phyloP scores from a whole-genome alignment of 2,329 filamentous ascomycete species.

The Microcyclospora pomicola region DNA sequence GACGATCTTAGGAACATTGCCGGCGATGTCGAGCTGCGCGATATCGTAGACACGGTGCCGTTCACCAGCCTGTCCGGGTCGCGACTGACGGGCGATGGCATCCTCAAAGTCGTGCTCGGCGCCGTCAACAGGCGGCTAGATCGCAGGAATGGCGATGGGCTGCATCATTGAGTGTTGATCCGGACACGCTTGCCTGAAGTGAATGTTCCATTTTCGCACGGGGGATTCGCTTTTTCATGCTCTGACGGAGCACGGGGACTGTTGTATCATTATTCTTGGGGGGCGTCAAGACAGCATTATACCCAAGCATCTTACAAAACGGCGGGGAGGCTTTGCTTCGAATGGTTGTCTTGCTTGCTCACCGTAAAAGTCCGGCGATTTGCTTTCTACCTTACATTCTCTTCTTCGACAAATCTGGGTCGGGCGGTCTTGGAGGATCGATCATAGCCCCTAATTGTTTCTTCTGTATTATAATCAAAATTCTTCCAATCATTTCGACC shows the following conservation, averaged over 20 bases:
- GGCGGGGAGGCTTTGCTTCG: no score
- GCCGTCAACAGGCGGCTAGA: conserved; percentile 57
- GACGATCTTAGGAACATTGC: conserved; percentile 48
- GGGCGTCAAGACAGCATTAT: background rate
- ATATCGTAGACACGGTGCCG: conserved; percentile 85
- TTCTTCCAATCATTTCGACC: no score
- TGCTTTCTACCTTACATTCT: no score
- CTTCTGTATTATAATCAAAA: no score
- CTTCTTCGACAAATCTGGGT: no score
- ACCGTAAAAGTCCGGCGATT: no score
- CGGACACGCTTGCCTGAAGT: no score
- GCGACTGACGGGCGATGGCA: conserved; percentile 51
- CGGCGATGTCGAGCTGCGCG: conserved; percentile 47
- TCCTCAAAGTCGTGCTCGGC: conserved; percentile 73
- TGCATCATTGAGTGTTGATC: conserved; percentile 11
- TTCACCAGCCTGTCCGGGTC: conserved; percentile 44
- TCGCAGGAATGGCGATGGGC: conserved; percentile 26
- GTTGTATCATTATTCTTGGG: background rate
- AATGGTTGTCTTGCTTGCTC: no score
- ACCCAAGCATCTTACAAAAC: no score
- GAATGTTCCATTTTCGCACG: no score
- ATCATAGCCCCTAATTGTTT: no score
- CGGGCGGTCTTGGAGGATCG: no score
- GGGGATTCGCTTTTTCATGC: background rate
- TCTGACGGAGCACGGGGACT: background rate